phyloP scores from a whole-genome alignment of 2,329 filamentous ascomycete species.

The Cladosporium sp. region DNA sequence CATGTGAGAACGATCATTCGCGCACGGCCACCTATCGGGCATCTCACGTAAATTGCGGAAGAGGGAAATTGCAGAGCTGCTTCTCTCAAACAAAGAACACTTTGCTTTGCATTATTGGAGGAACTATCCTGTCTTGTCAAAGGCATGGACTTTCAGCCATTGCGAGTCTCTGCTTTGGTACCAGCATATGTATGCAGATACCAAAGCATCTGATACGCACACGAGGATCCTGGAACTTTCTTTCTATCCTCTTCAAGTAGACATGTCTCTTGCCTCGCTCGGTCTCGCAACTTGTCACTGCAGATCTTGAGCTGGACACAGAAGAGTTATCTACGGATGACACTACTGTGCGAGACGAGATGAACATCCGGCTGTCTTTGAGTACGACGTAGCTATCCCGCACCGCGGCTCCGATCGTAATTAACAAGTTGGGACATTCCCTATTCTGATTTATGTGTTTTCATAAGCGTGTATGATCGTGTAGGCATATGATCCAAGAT shows the following conservation, averaged over 20 bases:
- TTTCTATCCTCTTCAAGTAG: neutral
- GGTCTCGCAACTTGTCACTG: constrained; percentile 19
- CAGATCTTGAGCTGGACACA: constrained; percentile 24
- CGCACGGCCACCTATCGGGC: neutral
- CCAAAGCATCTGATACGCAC: neutral
- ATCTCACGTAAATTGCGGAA: neutral
- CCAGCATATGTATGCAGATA: constrained; percentile 7
- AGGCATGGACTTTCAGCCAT: neutral
- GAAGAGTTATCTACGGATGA: neutral
- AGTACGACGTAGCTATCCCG: constrained; percentile 23
- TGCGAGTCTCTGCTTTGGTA: neutral
- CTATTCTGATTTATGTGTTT: neutral
- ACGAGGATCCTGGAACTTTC: neutral
- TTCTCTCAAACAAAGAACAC: neutral
- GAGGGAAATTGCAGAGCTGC: constrained; percentile 8
- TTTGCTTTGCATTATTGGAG: neutral
- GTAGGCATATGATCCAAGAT: neutral
- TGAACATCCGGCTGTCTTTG: constrained; percentile 23
- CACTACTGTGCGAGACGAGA: constrained; percentile 21
- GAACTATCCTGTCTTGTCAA: neutral
- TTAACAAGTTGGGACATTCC: constrained; percentile 22
- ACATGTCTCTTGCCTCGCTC: constrained; percentile 23
- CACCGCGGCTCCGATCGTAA: constrained; percentile 22
- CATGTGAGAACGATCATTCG: neutral
- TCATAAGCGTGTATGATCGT: neutral